Base-by-base conservation (phyloP, 2,329 filamentous ascomycete genomes). In the Ceratocystis albifundus region DNA sequence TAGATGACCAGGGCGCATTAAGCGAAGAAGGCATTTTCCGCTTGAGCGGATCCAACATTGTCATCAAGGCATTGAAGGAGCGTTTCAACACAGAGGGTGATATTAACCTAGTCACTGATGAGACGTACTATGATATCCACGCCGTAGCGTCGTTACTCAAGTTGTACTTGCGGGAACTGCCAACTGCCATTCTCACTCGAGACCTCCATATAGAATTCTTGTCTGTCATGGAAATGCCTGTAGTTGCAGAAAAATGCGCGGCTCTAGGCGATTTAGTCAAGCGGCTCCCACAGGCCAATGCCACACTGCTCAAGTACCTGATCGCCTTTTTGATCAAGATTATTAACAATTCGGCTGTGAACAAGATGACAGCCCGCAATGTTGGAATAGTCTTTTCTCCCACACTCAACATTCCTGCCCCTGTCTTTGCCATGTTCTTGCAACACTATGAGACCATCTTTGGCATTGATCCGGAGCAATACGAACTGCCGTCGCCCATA, bases 301-400 rank as follows among this genome's bases (percentile, higher is more conserved):
- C 87, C 61, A 86, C 89, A 2, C 79, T 99, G 55, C 80, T 99
- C 48, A 87, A 88, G 71, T 91, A 95, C 69, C 79, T 99, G 66
- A 89, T 93, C 61, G 85, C 88, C 2, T 96, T 96, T 77, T 77
- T 99, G 71, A 90, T 96, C 73, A 88, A 88, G 72, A 93, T 99
- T 71, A 90, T 96, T 73, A 91, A 94, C 75, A 91, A 96, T 71
- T 81, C 90, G 5, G 87, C 89, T 71, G 80, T 88, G 69, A 99
- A 99, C 79, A 97, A 96, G 80, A 99, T 99, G 94, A 96, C 89
- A 10, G 89, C 96, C 65, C 87, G 93, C 70, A 99, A 99, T 73
- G 90, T 99, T 65, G 93, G 94, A 70, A 97, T 99, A 71, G 93
- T 99, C 66, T 99, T 99, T 75, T 96, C 94, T 17, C 94, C 94